These are phyloP conservation scores for Torulaspora delbrueckii DNA, from an alignment of 805 yeast genomes.

Conservation along the genomic window DNA sequence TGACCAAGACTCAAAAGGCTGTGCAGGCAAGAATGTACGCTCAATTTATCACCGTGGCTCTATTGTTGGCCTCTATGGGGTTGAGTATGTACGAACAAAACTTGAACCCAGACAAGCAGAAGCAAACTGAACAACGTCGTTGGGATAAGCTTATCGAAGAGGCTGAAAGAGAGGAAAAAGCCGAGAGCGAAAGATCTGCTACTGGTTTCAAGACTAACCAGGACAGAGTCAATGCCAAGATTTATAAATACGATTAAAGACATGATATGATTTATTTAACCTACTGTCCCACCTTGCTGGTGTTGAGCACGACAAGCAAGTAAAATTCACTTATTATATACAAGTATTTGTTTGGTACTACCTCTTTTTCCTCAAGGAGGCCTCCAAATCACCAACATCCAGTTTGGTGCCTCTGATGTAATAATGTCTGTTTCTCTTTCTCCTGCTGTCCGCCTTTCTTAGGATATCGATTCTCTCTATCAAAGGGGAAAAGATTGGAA, in stretches of 20 bases:
- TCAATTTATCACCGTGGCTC: conserved; percentile 69
- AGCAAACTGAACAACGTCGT: conserved; percentile 35
- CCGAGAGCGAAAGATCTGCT: conserved; percentile 17
- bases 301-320: neutral
- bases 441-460: conserved; percentile 56
- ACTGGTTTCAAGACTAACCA: conserved; percentile 29
- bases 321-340: conserved; percentile 3
- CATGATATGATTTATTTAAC: neutral
- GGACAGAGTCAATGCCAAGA: conserved; percentile 39
- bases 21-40: conserved; percentile 92
- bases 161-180: conserved; percentile 38
- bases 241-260: conserved; percentile 26
- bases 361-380: conserved; percentile 35
- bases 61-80: conserved; percentile 65
- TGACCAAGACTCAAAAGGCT: conserved; percentile 73
- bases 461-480: conserved; percentile 72
- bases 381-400: conserved; percentile 70
- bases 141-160: conserved; percentile 48
- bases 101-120: conserved; percentile 41
- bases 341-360: conserved; percentile 8
- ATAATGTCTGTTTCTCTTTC: conserved; percentile 80
- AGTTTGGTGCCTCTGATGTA: conserved; percentile 76
- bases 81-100: conserved; percentile 61
- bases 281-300: neutral
- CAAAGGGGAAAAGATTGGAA: conserved; percentile 76